Evolutionary conservation across 805 yeast genomes (phyloP).

Genomic region (Wickerhamiella lipophila): DNA sequence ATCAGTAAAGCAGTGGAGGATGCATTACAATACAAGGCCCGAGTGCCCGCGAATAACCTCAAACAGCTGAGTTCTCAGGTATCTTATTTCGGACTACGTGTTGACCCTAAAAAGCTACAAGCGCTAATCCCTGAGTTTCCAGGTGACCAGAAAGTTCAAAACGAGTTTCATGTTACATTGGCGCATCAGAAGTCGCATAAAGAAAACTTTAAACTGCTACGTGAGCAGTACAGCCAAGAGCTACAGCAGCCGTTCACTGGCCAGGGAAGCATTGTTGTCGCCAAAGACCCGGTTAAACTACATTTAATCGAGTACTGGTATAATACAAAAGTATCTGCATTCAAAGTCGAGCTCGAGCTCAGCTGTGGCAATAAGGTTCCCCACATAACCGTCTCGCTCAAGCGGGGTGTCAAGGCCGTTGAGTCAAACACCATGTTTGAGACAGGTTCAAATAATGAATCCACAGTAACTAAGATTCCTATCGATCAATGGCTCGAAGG

Average conservation of each 20-base stretch:
- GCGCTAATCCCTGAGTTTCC: neutral
- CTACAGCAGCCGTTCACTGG: conserved; percentile 16
- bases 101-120: conserved; percentile 23
- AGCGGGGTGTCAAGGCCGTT: conserved; percentile 35
- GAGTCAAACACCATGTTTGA: conserved; percentile 38
- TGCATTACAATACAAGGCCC: conserved; percentile 47
- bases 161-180: conserved; percentile 27
- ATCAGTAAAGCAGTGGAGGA: conserved; percentile 37
- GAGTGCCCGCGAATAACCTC: conserved; percentile 27
- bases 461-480: neutral
- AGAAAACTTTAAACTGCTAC: conserved; percentile 6
- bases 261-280: neutral
- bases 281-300: conserved; percentile 29
- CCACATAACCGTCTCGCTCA: conserved; percentile 68
- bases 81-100: conserved; percentile 35
- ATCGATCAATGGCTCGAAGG: neutral
- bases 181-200: conserved; percentile 20
- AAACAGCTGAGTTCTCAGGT: conserved; percentile 12
- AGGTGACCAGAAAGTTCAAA: conserved; percentile 10
- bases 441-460: neutral
- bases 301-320: conserved; percentile 37
- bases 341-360: conserved; percentile 34
- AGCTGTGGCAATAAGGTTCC: conserved; percentile 35
- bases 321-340: conserved; percentile 41
- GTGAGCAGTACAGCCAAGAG: conserved; percentile 4